Base-by-base conservation (phyloP, 129 eudicot genomes). In the Helianthus tuberosus region DNA sequence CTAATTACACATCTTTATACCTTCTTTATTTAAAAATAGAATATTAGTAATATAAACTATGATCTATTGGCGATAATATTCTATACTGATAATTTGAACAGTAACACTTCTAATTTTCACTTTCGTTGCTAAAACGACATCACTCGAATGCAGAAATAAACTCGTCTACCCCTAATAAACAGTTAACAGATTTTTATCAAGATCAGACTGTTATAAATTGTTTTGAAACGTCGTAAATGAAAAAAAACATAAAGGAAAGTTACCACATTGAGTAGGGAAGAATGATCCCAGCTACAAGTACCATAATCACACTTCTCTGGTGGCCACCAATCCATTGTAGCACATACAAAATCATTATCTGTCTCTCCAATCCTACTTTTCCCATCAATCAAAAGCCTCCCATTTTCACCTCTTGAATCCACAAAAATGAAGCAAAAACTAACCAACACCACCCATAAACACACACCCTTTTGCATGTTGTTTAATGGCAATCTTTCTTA, bases 261-360 rank as follows among this genome's bases (percentile, higher is more conserved):
- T 85, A 94, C 98, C 93, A 94, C 81, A 82, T 88, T 90, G 59
- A 91, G 91, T 17, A 91, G 86, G 71, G 98, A 94, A 81, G 97
- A 74, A 66, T 70, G 83, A 66, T 57, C 98, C 97, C 98, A 94
- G 61, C 85, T 80, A 66, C 98, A 94, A 72, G 89, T 85, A 27
- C 96, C 96, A 88, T 86, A 90, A 71, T 94, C 97, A 79, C 98
- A 94, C 80, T 90, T 93, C 71, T 90, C 87, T 75, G 97, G 93
- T 62, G 97, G 98, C 98, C 97, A 94, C 98, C 98, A 94, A 80
- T 94, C 99, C 77, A 94, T 20, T 3, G 99, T 94, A 5, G 96
- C 94, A 77, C 99, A 94, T 8, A 94, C 47, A 73, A 83, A 94
- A 74, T 94, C 85, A 64, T 16, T 69, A 62, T 93, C 95, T 15